Percentiles rank a stretch among this genome's conserved stretches.
These are phyloP conservation scores for Tolypocladium pustulatum DNA, from an alignment of 2,329 filamentous ascomycete species.

Conservation along the genomic window DNA sequence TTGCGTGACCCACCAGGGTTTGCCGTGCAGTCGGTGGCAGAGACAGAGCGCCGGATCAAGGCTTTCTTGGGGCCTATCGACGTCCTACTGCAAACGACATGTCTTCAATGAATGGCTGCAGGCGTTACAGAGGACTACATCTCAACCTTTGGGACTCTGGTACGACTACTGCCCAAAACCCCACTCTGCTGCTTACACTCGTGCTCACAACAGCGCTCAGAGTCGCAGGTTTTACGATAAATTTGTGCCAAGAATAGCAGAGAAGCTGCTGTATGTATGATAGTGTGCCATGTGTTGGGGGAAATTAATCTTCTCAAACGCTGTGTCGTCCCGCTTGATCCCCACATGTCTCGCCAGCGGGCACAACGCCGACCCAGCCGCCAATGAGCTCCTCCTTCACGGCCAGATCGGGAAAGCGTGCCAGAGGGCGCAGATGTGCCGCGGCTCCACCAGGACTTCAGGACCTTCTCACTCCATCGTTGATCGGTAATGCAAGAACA, in stretches of 20 bases:
- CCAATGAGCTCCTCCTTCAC: slow-evolving; percentile 2
- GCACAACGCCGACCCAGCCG: background rate
- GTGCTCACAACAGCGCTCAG: background rate
- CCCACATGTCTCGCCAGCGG: background rate
- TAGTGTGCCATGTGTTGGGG: background rate
- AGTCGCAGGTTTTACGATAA: background rate
- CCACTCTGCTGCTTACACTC: no score
- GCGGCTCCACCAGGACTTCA: background rate
- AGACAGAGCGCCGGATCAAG: background rate
- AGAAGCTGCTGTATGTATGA: background rate
- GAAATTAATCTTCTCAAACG: background rate
- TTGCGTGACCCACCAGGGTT: background rate
- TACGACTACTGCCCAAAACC: background rate
- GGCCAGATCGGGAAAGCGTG: slow-evolving; percentile 1
- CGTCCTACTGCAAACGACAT: no score
- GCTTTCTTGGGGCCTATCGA: background rate
- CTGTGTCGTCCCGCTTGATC: background rate
- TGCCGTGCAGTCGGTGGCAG: background rate
- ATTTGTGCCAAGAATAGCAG: background rate
- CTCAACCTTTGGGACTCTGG: background rate
- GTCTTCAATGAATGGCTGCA: background rate
- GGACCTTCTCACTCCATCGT: no score
- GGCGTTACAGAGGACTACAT: no score
- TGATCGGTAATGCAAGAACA: no score
- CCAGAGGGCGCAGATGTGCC: background rate